Evolutionary conservation across 2,329 filamentous ascomycete genomes (phyloP).

Genomic region (Pseudocercospora fuligena): DNA sequence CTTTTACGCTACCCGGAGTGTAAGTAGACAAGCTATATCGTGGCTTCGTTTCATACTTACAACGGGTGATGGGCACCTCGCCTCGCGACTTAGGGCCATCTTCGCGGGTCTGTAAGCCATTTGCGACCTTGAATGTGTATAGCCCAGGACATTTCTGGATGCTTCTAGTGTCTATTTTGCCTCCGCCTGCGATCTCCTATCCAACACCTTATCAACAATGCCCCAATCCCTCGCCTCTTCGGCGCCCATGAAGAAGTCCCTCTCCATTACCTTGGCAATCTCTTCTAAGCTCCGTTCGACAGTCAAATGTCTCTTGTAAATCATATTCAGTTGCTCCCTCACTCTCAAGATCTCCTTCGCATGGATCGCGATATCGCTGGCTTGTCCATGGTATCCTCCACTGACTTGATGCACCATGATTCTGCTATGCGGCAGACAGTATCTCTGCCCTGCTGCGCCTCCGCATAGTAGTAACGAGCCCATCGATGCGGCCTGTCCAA

Average conservation of each 20-base stretch:
- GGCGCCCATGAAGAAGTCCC: constrained; percentile 91
- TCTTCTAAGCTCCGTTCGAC: constrained; percentile 77
- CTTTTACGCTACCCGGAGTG: too few relatives aligned
- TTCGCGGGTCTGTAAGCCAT: too few relatives aligned
- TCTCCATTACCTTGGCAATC: constrained; percentile 94
- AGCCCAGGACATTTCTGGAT: too few relatives aligned
- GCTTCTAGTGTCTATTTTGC: neutral
- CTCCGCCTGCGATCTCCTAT: constrained; percentile 59
- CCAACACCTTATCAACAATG: constrained; percentile 86
- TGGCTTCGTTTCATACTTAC: too few relatives aligned
- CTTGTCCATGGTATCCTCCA: constrained; percentile 71
- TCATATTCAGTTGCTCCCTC: constrained; percentile 82
- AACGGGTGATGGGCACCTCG: too few relatives aligned
- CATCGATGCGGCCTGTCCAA: constrained; percentile 95
- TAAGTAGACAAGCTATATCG: too few relatives aligned
- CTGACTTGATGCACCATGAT: constrained; percentile 98
- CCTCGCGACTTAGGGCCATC: too few relatives aligned
- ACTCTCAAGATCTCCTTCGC: constrained; percentile 94
- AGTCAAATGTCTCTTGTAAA: constrained; percentile 86
- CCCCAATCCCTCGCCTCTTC: constrained; percentile 87
- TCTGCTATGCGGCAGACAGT: constrained; percentile 86
- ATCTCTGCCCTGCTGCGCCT: constrained; percentile 82
- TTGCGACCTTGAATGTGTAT: too few relatives aligned
- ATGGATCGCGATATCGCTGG: constrained; percentile 89
- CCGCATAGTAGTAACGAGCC: constrained; percentile 86